A percentile compares a stretch with the other conserved stretches of the same genome.
These are phyloP conservation scores for Fusarium drepaniforme DNA, from an alignment of 2,329 filamentous ascomycete species.

Conservation along the genomic window DNA sequence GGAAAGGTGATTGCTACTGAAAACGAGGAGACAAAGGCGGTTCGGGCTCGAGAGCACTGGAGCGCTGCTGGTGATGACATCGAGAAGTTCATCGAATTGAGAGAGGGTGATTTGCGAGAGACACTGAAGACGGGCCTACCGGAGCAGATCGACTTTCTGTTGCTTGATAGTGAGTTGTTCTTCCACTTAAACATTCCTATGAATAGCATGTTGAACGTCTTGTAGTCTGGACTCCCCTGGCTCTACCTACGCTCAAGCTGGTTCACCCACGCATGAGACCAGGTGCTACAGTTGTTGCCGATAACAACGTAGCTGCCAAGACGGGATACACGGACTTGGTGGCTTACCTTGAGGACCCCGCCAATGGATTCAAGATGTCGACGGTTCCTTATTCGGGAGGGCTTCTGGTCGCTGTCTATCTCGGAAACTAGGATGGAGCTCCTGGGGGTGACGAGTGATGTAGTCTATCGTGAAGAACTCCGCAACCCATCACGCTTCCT, in stretches of 20 bases:
- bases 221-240: slow-evolving; percentile 67
- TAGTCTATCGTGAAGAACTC: background rate
- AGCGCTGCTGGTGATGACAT: slow-evolving; percentile 61
- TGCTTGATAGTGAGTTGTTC: slow-evolving; percentile 69
- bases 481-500: background rate
- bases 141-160: slow-evolving; percentile 65
- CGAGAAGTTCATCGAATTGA: slow-evolving; percentile 64
- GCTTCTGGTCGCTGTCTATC: slow-evolving; percentile 42
- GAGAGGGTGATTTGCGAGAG: slow-evolving; percentile 68
- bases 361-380: slow-evolving; percentile 60
- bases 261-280: slow-evolving; percentile 58
- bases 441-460: background rate
- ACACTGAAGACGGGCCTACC: slow-evolving; percentile 61
- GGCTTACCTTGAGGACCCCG: slow-evolving; percentile 56
- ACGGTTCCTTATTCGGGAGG: slow-evolving; percentile 48
- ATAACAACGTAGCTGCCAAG: slow-evolving; percentile 58
- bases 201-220: background rate
- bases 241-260: slow-evolving; percentile 63
- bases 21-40: slow-evolving; percentile 67
- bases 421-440: slow-evolving; percentile 15
- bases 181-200: background rate
- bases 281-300: slow-evolving; percentile 62
- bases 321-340: slow-evolving; percentile 61
- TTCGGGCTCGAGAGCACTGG: slow-evolving; percentile 66
- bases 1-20: slow-evolving; percentile 69